These are phyloP conservation scores for Reticulascus tulasneorum DNA, from an alignment of 2,329 filamentous ascomycete species.

Conservation along the genomic window DNA sequence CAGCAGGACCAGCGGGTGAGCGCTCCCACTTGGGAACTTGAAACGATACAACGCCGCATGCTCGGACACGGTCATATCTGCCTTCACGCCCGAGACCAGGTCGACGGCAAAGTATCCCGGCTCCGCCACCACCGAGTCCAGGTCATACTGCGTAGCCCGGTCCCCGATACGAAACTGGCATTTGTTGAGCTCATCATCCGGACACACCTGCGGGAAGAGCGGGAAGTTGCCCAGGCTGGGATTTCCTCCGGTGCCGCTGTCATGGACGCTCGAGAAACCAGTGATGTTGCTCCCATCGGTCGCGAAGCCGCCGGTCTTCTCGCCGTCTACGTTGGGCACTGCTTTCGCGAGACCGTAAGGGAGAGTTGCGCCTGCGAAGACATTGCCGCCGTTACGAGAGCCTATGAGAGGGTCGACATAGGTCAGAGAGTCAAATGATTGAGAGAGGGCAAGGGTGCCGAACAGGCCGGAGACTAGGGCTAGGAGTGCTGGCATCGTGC, in stretches of 20 bases:
- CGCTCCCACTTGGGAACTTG: conserved; percentile 40
- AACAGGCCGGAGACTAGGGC: conserved; percentile 10
- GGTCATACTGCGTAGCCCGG: conserved; percentile 32
- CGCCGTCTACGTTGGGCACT: conserved; percentile 46
- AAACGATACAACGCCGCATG: conserved; percentile 60
- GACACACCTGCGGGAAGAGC: conserved; percentile 38
- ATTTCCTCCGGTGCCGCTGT: conserved; percentile 27
- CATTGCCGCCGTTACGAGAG: conserved; percentile 52
- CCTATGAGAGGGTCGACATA: conserved; percentile 47
- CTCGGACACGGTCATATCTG: conserved; percentile 58
- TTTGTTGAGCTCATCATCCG: conserved; percentile 46
- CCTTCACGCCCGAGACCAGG: conserved; percentile 47
- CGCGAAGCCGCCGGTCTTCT: conserved; percentile 41
- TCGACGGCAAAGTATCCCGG: conserved; percentile 58
- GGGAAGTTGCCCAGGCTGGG: conserved; percentile 41
- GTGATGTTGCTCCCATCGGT: conserved; percentile 44
- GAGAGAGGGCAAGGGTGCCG: conserved; percentile 19
- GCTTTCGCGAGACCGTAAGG: conserved; percentile 56
- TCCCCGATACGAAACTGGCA: conserved; percentile 50
- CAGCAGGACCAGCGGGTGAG: conserved; percentile 50
- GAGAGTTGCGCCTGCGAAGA: conserved; percentile 52
- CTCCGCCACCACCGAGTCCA: conserved; percentile 39
- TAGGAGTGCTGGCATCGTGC: not conserved
- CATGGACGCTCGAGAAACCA: conserved; percentile 46
- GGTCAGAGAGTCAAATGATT: conserved; percentile 5